Percentiles rank a stretch among this genome's conserved stretches.
Conservation (phyloP, 768 basidiomycete species). For the Amanita rubescens region DNA sequence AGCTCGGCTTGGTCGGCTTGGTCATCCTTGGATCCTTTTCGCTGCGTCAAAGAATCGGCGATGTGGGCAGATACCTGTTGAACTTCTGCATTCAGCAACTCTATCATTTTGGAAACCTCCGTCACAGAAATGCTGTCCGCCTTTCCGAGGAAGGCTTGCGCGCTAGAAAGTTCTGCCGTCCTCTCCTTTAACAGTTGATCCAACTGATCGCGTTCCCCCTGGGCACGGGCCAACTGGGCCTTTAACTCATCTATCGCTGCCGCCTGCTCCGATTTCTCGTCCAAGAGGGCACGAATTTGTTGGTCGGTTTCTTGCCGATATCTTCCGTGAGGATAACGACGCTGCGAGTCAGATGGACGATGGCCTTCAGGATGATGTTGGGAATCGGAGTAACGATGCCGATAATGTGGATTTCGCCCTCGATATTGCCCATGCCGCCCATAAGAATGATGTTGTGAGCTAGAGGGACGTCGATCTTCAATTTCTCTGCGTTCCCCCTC, state of each 20-base stretch:
- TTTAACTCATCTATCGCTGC: not conserved
- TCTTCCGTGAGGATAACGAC: not conserved
- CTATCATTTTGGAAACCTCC: slow-evolving; percentile 29
- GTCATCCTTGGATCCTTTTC: not conserved
- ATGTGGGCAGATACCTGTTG: slow-evolving; percentile 39
- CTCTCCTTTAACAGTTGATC: slow-evolving; percentile 30
- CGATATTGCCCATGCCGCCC: too few species aligned
- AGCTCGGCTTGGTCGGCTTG: slow-evolving; percentile 9
- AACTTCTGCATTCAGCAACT: slow-evolving; percentile 41
- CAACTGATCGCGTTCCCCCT: slow-evolving; percentile 9
- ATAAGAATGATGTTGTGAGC: not conserved
- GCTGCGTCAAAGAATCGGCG: slow-evolving; percentile 21
- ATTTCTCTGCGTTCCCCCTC: not conserved
- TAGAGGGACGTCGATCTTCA: not conserved
- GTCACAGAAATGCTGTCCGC: slow-evolving; percentile 36
- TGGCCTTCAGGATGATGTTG: too few species aligned
- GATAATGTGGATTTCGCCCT: too few species aligned
- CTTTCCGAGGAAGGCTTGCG: slow-evolving; percentile 40
- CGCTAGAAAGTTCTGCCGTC: slow-evolving; percentile 41
- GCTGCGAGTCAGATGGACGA: too few species aligned
- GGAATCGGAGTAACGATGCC: too few species aligned
- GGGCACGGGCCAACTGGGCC: too few species aligned
- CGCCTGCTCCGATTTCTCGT: not conserved
- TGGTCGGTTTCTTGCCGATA: too few species aligned
- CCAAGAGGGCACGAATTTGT: not conserved